Evolutionary conservation across 352 stramenopile species (phyloP).

Genomic region (Pythium sukuiense): DNA sequence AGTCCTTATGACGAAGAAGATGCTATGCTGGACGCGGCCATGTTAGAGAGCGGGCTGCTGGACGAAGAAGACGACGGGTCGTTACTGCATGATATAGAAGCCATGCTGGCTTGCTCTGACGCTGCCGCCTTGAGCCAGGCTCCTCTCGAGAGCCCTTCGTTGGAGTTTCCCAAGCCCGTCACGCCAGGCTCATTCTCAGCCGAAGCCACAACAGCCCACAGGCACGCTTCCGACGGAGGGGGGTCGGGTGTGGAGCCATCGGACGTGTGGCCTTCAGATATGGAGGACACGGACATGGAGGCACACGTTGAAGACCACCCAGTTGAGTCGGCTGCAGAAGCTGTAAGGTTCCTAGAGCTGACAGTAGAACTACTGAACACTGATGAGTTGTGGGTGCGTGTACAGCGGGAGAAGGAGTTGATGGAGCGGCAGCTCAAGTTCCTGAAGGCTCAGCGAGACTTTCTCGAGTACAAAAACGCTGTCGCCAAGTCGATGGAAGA

Average conservation of each 20-base stretch:
- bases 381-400: neutral
- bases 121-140: constrained; percentile 13
- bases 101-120: constrained; percentile 12
- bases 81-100: constrained; percentile 27
- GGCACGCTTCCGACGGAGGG: no score
- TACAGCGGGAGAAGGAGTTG: constrained; percentile 40
- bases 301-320: no score
- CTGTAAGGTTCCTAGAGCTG: no score
- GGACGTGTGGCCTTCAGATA: no score
- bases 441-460: constrained; percentile 56
- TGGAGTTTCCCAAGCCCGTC: constrained; percentile 8
- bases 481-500: constrained; percentile 3
- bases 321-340: neutral
- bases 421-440: constrained; percentile 50
- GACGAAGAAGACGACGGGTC: no score
- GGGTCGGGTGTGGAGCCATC: no score
- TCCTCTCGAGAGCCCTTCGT: constrained; percentile 21
- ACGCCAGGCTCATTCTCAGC: neutral
- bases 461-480: constrained; percentile 48
- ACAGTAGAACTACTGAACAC: no score
- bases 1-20: constrained; percentile 9
- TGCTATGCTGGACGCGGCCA: constrained; percentile 14
- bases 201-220: no score
- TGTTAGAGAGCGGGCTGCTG: constrained; percentile 21
- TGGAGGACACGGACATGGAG: no score